Evolutionary conservation across 2,329 filamentous ascomycete species (phyloP).

Genomic region (Stromatinia cepivora): DNA sequence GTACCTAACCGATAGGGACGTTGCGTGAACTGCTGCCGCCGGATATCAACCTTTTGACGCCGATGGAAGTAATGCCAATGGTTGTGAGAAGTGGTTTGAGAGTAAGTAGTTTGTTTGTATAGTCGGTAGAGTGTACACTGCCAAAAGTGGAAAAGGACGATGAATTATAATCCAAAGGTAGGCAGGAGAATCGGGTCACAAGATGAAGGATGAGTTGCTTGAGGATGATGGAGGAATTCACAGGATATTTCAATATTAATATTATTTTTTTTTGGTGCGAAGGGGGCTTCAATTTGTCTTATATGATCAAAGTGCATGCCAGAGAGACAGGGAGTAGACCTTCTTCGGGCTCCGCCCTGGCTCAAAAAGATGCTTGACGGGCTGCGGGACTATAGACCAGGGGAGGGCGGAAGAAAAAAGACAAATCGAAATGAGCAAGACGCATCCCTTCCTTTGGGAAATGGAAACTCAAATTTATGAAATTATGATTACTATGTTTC

Average conservation of each 20-base stretch:
- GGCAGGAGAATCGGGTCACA: constrained; percentile 15
- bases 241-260: constrained; percentile 27
- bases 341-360: constrained; percentile 31
- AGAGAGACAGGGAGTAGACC: constrained; percentile 34
- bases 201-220: constrained; percentile 20
- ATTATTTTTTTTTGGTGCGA: constrained; percentile 27
- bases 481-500: constrained; percentile 20
- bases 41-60: constrained; percentile 25
- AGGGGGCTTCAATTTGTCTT: constrained; percentile 37
- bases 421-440: constrained; percentile 38
- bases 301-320: constrained; percentile 37
- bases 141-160: constrained; percentile 6
- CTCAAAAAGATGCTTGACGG: constrained; percentile 27
- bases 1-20: constrained; percentile 34
- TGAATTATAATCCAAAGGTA: constrained; percentile 10
- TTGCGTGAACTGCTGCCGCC: constrained; percentile 34
- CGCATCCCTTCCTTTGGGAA: constrained; percentile 19
- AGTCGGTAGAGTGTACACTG: constrained; percentile 3
- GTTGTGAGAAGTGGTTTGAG: constrained; percentile 11
- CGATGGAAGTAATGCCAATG: constrained; percentile 13
- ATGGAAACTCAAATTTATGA: constrained; percentile 21
- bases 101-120: constrained; percentile 15
- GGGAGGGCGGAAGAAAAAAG: constrained; percentile 37
- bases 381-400: constrained; percentile 35
- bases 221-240: constrained; percentile 24